A percentile compares a stretch with the other conserved stretches of the same genome.
phyloP scores from a whole-genome alignment of 2,329 filamentous ascomycete species.

The Onygena corvina region DNA sequence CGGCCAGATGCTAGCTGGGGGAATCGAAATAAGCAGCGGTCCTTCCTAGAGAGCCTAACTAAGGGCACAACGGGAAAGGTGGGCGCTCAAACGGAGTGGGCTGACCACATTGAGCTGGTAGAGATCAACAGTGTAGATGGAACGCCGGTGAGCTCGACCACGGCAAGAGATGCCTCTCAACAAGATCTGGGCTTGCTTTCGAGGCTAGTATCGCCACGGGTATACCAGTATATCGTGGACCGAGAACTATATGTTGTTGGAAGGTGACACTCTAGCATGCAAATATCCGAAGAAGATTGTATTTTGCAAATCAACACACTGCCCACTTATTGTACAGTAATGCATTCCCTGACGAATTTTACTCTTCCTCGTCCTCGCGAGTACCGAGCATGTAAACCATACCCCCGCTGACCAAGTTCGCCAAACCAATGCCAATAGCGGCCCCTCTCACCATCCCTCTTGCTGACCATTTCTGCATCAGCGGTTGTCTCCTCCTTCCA shows the following conservation, averaged over 20 bases:
- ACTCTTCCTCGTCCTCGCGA: constrained; percentile 32
- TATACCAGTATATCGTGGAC: constrained; percentile 25
- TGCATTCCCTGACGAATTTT: not conserved
- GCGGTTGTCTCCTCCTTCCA: constrained; percentile 40
- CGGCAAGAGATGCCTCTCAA: constrained; percentile 28
- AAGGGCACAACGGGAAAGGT: constrained; percentile 27
- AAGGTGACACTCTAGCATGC: not conserved
- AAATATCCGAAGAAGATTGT: too few relatives aligned
- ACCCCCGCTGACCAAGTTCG: constrained; percentile 37
- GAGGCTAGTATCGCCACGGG: constrained; percentile 26
- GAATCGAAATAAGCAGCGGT: constrained; percentile 28
- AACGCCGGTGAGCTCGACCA: constrained; percentile 34
- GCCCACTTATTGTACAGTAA: not conserved
- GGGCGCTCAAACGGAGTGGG: constrained; percentile 34
- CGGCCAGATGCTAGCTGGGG: constrained; percentile 33
- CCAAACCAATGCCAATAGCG: constrained; percentile 36
- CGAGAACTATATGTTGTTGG: constrained; percentile 23
- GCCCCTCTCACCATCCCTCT: constrained; percentile 35
- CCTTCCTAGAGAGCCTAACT: constrained; percentile 28
- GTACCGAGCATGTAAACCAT: constrained; percentile 36
- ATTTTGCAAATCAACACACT: not conserved
- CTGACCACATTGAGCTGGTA: constrained; percentile 31
- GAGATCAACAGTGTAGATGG: constrained; percentile 28
- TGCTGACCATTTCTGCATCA: constrained; percentile 36
- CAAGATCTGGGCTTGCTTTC: constrained; percentile 24